phyloP scores from a whole-genome alignment of 2,329 filamentous ascomycete genomes.

The Hysterium pulicare region DNA sequence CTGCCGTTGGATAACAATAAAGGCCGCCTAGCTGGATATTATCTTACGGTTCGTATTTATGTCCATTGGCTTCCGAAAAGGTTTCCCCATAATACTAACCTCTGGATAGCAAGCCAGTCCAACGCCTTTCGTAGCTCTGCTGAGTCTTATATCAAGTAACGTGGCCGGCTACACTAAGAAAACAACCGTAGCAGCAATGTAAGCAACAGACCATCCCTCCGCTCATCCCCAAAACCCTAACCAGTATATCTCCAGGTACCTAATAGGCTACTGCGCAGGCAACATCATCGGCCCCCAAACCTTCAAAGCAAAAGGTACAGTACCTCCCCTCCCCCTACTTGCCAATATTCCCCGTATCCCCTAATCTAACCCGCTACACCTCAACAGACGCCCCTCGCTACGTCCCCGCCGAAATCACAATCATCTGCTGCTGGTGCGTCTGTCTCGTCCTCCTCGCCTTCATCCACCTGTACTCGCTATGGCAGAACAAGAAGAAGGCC shows the following conservation, averaged over 20 bases:
- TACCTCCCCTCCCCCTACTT: not conserved
- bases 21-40: slow-evolving; percentile 62
- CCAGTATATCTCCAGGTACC: slow-evolving; percentile 18
- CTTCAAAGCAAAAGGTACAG: slow-evolving; percentile 24
- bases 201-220: not conserved
- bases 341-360: not conserved
- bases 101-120: slow-evolving; percentile 47
- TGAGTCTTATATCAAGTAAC: slow-evolving; percentile 63
- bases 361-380: slow-evolving; percentile 50
- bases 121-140: slow-evolving; percentile 61
- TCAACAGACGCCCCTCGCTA: slow-evolving; percentile 54
- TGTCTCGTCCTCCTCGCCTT: slow-evolving; percentile 56
- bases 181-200: slow-evolving; percentile 53
- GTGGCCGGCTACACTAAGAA: slow-evolving; percentile 59
- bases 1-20: slow-evolving; percentile 56
- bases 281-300: slow-evolving; percentile 41
- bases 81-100: not conserved
- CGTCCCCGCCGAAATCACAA: slow-evolving; percentile 61
- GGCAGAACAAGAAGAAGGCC: slow-evolving; percentile 59
- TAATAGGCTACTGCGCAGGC: slow-evolving; percentile 41
- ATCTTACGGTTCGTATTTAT: slow-evolving; percentile 46
- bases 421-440: slow-evolving; percentile 54
- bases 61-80: not conserved
- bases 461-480: slow-evolving; percentile 60
- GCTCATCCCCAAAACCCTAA: slow-evolving; percentile 45